These are phyloP conservation scores for Arthroderma uncinatum DNA, from an alignment of 2,329 filamentous ascomycete genomes.

Conservation along the genomic window DNA sequence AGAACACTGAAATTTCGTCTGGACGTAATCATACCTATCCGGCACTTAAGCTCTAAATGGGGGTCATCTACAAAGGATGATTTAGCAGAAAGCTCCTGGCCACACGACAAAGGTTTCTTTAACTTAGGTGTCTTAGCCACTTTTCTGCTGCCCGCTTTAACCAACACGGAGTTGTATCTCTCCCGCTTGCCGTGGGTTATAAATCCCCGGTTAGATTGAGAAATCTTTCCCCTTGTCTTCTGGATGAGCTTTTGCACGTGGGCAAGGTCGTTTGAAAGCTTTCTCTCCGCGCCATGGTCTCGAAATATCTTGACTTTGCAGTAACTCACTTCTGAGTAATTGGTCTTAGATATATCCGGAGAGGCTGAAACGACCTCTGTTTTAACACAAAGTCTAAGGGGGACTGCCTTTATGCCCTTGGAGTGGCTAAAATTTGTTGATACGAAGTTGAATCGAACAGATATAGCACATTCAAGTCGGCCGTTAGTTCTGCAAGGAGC, in stretches of 20 bases:
- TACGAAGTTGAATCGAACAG: constrained; percentile 93
- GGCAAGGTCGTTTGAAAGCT: constrained; percentile 84
- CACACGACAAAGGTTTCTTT: constrained; percentile 91
- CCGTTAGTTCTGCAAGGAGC: constrained; percentile 56
- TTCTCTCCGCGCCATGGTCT: constrained; percentile 89
- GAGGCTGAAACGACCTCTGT: constrained; percentile 46
- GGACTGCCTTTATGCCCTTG: constrained; percentile 95
- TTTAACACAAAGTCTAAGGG: constrained; percentile 83
- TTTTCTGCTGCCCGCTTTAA: constrained; percentile 34
- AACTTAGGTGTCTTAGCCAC: constrained; percentile 55
- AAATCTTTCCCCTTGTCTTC: constrained; percentile 86
- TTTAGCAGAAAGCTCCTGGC: constrained; percentile 39
- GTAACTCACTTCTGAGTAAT: constrained; percentile 52
- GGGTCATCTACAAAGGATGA: constrained; percentile 34
- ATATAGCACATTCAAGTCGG: constrained; percentile 65
- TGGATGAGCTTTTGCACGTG: constrained; percentile 96
- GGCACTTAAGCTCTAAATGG: constrained; percentile 32
- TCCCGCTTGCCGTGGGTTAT: constrained; percentile 49
- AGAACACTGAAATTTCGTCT: constrained; percentile 33
- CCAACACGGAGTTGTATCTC: constrained; percentile 42
- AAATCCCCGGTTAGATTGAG: constrained; percentile 55
- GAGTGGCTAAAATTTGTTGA: constrained; percentile 98
- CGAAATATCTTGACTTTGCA: constrained; percentile 97
- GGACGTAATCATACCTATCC: constrained; percentile 40
- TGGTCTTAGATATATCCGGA: constrained; percentile 9